These are phyloP conservation scores for Rubroboletus pulcherrimus DNA, from an alignment of 768 basidiomycete genomes.

Conservation along the genomic window DNA sequence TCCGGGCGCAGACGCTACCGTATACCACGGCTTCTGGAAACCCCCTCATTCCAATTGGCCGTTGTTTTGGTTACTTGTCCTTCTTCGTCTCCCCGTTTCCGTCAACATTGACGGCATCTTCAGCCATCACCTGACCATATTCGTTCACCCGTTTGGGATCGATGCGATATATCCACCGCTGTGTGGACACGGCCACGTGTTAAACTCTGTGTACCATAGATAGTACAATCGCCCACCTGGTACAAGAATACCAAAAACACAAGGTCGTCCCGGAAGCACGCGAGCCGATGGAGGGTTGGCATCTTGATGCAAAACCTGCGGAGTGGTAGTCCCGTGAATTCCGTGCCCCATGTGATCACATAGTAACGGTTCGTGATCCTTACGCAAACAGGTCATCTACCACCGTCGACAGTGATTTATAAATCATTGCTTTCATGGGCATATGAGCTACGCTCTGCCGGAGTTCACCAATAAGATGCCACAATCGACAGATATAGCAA, in stretches of 20 bases:
- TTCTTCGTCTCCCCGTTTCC: conserved; percentile 52
- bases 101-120: conserved; percentile 42
- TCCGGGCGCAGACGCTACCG: background rate
- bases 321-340: conserved; percentile 12
- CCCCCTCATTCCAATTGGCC: conserved; percentile 4
- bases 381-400: conserved; percentile 93
- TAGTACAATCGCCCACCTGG: conserved; percentile 54
- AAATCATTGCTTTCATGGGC: conserved; percentile 98
- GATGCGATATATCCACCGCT: conserved; percentile 97
- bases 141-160: conserved; percentile 95
- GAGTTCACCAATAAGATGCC: conserved; percentile 2
- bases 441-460: conserved; percentile 90
- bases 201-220: conserved; percentile 5
- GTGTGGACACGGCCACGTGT: conserved; percentile 17
- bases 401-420: conserved; percentile 86
- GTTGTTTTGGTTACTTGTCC: conserved; percentile 36
- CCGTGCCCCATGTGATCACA: conserved; percentile 10
- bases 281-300: conserved; percentile 90
- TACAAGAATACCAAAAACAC: conserved; percentile 92
- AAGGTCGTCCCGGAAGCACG: conserved; percentile 86
- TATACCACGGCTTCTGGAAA: conserved; percentile 8
- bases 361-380: conserved; percentile 28
- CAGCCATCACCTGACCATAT: conserved; percentile 79
- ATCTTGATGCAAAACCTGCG: conserved; percentile 91
- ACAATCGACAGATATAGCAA: conserved; percentile 10